A percentile compares a stretch with the other conserved stretches of the same genome.
These are phyloP conservation scores for Chlorella sp. DNA, from an alignment of 139 green algal genomes.

Conservation along the genomic window DNA sequence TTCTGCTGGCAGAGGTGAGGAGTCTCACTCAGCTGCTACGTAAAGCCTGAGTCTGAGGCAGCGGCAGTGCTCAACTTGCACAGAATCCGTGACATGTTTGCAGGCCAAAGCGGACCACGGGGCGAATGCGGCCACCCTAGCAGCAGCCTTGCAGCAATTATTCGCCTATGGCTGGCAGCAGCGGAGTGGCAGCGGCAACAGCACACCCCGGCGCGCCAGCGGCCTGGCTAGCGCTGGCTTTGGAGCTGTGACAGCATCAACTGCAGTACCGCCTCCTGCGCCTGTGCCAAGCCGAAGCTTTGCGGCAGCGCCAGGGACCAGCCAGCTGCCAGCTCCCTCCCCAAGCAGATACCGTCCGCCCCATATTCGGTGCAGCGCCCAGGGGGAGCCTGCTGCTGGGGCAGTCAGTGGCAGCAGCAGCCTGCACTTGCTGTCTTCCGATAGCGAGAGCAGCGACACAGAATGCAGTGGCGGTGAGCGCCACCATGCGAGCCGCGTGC, in stretches of 20 bases:
- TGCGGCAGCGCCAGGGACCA: neutral
- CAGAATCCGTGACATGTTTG: too few relatives aligned
- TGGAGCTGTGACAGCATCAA: neutral
- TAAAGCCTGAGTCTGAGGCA: too few relatives aligned
- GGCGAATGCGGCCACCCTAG: neutral
- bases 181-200: neutral
- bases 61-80: too few relatives aligned
- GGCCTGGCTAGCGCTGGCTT: neutral
- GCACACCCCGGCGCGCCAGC: neutral
- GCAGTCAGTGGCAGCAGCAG: neutral
- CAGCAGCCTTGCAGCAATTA: conserved; percentile 20
- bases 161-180: conserved; percentile 34
- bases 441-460: conserved; percentile 53
- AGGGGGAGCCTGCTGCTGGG: neutral
- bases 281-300: neutral
- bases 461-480: conserved; percentile 2
- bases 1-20: conserved; percentile 29
- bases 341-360: conserved; percentile 10
- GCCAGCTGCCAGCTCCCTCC: neutral
- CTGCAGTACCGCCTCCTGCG: neutral
- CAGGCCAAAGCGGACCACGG: conserved; percentile 40
- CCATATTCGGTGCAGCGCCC: neutral
- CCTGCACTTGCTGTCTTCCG: neutral
- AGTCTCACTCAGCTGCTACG: too few relatives aligned
- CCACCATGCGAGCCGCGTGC: conserved; percentile 44